Evolutionary conservation across 345 rosid species (phyloP), one percentile per base, ranked within the genome.

Genomic region (Salix arbutifolia): DNA sequence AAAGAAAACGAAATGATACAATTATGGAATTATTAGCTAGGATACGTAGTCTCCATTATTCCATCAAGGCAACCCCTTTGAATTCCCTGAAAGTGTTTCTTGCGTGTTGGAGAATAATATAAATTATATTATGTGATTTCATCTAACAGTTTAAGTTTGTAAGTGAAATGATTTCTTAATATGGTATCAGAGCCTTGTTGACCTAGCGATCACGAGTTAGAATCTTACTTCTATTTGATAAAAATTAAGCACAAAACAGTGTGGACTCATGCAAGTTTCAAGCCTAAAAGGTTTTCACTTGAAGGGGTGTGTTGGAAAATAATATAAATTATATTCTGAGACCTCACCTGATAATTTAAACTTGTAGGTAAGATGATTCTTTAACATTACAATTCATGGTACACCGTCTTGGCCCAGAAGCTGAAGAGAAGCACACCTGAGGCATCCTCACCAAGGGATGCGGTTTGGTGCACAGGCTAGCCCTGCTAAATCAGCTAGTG

Each of bases 161-260:
- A 31, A 0, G 5, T 31, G 5, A 31, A 4, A 31, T 31, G 0
- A 0, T 31, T 31, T 31, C 0, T 31, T 31, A 31, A 31, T 0
- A 4, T 4, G 33, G 33, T 31, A 31, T 31, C 0, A 31, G 5
- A 31, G 0, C 5, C 33, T 31, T 31, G 33, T 31, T 31, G 33
- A 0, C 0, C 33, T 31, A 31, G 5, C 33, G 0, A 31, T 31
- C 33, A 31, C 5, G 33, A 31, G 33, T 31, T 31, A 0, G 0
- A 31, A 31, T 31, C 33, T 31, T 1, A 4, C 5, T 4, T 31
- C 0, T 31, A 31, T 31, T 31, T 31, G 33, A 31, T 31, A 31
- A 31, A 31, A 31, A 31, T 31, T 4, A 4, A 4, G 33, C 33
- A 31, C 4, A 31, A 31, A 0, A 0, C 0, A 3, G 33, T 31